Base-by-base conservation (phyloP, 306 rosid species). In the Quercus ilex region DNA sequence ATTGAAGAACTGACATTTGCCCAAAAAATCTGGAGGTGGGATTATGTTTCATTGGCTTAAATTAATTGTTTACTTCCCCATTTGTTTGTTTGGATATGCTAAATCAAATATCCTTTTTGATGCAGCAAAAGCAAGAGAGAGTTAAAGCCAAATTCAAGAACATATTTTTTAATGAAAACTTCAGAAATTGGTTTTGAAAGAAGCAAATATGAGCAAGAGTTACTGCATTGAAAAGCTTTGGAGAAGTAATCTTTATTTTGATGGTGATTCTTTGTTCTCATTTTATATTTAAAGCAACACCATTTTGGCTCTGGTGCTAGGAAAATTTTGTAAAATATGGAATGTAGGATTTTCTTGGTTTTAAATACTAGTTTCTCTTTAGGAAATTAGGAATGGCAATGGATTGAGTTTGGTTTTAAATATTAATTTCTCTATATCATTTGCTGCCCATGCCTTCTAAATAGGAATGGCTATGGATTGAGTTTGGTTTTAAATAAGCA, bases 1-100 rank as follows among this genome's bases (percentile, higher is more conserved):
- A 92, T 88, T 94, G 85, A 90, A 60, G 83, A 77, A 77, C 43
- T 41, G 5, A 13, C 20, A 81, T 6, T 55, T 70, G 31, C 59
- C 82, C 75, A 62, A 69, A 26, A 73, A 69, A 63, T 55, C 25
- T 52, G 13, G 43, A 60, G 87, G 85, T 80, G 63, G 69, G 78
- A 19, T 71, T 71, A 28, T 78, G 60, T 78, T 73, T 74, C 78
- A 60, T 77, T 25, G 59, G 19, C 77, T 72, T 46, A 8, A 73
- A 69, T 78, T 73, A 70, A 25, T 14, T 28, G 33, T 63, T 60
- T 75, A 41, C 69, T 78, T 62, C 69, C 38, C 30, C 30, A 6
- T 14, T 63, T 63, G 41, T 5, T 63, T 33, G 17, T 63, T 26
- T 14, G 35, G 41, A 28, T 15, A 63, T 13, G 41, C 15, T 28